phyloP scores from a whole-genome alignment of 129 eudicot species.

The Erigeron canadensis region DNA sequence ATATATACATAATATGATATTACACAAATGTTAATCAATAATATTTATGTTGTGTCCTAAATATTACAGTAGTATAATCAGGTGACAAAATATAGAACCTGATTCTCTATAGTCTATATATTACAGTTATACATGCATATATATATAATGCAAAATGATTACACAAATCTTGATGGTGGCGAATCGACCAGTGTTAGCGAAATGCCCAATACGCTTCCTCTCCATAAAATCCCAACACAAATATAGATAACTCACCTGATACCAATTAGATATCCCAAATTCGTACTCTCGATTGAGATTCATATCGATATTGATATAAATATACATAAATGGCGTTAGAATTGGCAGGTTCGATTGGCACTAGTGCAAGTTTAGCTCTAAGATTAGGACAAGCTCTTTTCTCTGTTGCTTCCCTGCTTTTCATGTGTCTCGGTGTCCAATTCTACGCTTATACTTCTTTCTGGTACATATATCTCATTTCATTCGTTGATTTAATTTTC shows the following conservation, averaged over 20 bases:
- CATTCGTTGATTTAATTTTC: background rate
- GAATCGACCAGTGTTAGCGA: no score
- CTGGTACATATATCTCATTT: slow-evolving; percentile 42
- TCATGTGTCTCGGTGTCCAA: slow-evolving; percentile 69
- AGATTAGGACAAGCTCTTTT: slow-evolving; percentile 73
- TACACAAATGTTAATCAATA: background rate
- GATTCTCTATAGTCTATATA: no score
- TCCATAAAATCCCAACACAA: no score
- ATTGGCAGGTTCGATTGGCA: slow-evolving; percentile 74
- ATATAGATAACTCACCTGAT: no score
- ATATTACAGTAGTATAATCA: background rate
- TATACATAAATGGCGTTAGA: slow-evolving; percentile 35
- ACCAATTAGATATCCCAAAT: no score
- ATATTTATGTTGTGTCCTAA: background rate
- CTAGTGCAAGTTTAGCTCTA: slow-evolving; percentile 80
- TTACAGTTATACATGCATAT: no score
- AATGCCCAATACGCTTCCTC: no score
- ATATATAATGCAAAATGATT: no score
- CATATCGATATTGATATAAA: background rate
- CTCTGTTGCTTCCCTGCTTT: slow-evolving; percentile 75
- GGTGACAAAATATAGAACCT: no score
- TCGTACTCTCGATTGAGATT: no score
- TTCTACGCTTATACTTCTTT: slow-evolving; percentile 80
- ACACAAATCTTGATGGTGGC: no score
- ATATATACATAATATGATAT: background rate